phyloP scores from a whole-genome alignment of 345 rosid species.

The Pelargonium nanum region DNA sequence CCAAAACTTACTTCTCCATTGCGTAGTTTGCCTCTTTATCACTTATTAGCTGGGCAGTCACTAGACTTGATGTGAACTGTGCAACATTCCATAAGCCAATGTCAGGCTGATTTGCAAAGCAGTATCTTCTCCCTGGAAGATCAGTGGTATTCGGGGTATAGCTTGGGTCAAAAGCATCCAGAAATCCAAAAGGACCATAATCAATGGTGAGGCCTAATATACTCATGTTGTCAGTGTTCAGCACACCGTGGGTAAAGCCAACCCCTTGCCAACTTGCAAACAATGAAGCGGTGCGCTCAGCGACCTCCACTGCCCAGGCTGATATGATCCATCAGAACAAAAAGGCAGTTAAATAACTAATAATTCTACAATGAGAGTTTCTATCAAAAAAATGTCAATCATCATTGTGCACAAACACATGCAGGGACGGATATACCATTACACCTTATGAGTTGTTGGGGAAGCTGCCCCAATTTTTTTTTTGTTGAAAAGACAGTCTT shows the following conservation, averaged over 20 bases:
- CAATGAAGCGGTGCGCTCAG: constrained; percentile 82
- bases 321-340: constrained; percentile 16
- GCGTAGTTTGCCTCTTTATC: constrained; percentile 81
- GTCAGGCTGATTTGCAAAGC: constrained; percentile 97
- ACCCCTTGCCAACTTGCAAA: constrained; percentile 94
- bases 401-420: no score
- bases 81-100: constrained; percentile 89
- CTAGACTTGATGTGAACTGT: constrained; percentile 60
- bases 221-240: constrained; percentile 98
- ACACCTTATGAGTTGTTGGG: no score
- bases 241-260: constrained; percentile 95
- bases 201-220: constrained; percentile 88
- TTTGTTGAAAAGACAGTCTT: no score
- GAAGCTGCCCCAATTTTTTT: no score
- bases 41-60: constrained; percentile 60
- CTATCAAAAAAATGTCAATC: neutral
- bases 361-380: neutral
- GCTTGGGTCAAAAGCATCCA: constrained; percentile 97
- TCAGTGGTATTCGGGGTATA: constrained; percentile 96
- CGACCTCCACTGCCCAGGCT: constrained; percentile 93
- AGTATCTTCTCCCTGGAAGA: constrained; percentile 93
- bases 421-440: no score
- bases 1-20: constrained; percentile 75
- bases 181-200: constrained; percentile 96
- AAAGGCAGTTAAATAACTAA: constrained; percentile 10